Conservation (phyloP, 306 rosid species). For the Quercus gilva region DNA sequence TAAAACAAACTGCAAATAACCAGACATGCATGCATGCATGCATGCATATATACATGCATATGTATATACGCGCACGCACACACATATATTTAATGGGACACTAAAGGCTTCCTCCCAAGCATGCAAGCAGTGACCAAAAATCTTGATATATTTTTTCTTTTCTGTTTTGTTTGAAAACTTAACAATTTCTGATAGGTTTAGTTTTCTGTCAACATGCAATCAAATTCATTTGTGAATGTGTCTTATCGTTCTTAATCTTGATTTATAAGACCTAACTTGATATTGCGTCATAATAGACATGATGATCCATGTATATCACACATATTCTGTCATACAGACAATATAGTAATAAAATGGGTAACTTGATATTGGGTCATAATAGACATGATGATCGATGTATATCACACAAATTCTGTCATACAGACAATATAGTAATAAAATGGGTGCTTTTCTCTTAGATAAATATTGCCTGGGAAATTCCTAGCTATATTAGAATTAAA, state of each 20-base stretch:
- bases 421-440: not conserved
- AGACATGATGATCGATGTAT: not conserved
- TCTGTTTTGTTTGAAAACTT: not conserved
- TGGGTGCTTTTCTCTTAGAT: not conserved
- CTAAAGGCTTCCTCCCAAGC: not conserved
- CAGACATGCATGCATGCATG: not conserved
- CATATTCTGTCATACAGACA: not conserved
- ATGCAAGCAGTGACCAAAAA: not conserved
- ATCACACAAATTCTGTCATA: not conserved
- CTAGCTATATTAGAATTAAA: not conserved
- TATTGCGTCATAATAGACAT: not conserved
- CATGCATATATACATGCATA: not conserved
- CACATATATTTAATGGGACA: too few relatives aligned
- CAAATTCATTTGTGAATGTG: not conserved
- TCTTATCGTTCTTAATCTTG: not conserved
- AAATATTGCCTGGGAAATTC: not conserved
- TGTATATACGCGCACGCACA: too few relatives aligned
- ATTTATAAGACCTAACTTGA: not conserved
- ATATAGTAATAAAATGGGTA: not conserved
- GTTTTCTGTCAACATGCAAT: not conserved
- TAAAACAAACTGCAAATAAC: not conserved
- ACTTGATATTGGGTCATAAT: not conserved
- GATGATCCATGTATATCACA: not conserved
- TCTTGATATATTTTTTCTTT: not conserved
- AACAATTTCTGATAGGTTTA: constrained; percentile 1